Evolutionary conservation across 495 filamentous ascomycete genomes (phyloP).

Genomic region (Apiosordaria backusii): DNA sequence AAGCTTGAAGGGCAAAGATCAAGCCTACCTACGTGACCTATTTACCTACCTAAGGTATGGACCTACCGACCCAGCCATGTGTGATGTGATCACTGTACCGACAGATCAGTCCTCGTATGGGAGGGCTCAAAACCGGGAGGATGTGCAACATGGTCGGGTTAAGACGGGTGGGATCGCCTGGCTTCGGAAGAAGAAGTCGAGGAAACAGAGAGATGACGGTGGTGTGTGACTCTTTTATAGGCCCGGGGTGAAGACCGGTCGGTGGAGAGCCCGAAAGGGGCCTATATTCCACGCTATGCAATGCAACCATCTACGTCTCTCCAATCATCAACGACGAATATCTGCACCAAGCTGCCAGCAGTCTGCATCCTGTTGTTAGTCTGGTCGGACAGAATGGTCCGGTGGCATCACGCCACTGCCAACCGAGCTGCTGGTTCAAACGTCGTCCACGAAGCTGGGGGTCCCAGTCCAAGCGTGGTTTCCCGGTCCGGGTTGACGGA

Average conservation of each 20-base stretch:
- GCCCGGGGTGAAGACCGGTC: slow-evolving; percentile 11
- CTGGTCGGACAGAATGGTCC: background rate
- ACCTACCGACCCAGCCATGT: background rate
- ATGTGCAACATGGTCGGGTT: background rate
- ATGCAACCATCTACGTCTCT: slow-evolving; percentile 8
- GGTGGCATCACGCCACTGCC: slow-evolving; percentile 13
- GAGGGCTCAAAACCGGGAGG: background rate
- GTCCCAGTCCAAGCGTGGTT: background rate
- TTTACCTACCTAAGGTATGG: background rate
- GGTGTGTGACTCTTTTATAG: background rate
- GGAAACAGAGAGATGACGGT: background rate
- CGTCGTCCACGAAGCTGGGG: background rate
- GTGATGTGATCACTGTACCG: background rate
- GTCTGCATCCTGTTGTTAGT: background rate
- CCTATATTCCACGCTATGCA: slow-evolving; percentile 7
- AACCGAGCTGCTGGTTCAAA: slow-evolving; percentile 18
- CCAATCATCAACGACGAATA: slow-evolving; percentile 6
- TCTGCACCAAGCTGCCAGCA: background rate
- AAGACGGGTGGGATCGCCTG: slow-evolving; percentile 3
- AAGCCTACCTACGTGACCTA: background rate
- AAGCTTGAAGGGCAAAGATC: background rate
- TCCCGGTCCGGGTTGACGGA: background rate
- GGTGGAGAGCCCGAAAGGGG: slow-evolving; percentile 4
- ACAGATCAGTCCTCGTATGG: background rate
- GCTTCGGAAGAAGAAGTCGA: background rate